Base-by-base conservation (phyloP, 345 rosid species). In the Rhodamnia rubescens region DNA sequence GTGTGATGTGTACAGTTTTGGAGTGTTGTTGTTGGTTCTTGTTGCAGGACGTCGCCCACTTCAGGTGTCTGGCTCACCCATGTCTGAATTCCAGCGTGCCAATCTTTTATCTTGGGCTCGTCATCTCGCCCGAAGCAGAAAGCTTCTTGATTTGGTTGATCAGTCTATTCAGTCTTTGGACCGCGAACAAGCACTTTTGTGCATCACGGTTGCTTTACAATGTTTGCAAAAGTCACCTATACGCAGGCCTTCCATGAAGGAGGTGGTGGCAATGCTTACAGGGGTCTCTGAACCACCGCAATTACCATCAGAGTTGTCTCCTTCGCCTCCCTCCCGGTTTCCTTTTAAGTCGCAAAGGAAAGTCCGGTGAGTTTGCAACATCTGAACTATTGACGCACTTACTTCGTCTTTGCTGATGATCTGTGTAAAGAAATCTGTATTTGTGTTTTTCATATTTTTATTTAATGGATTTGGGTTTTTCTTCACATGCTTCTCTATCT, bases 91-190 rank as follows among this genome's bases (percentile, higher is more conserved):
- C 86, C 95, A 93, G 74, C 93, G 95, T 14, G 98, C 99, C 5
- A 97, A 95, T 88, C 94, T 97, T 47, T 90, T 95, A 69, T 96
- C 97, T 47, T 97, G 99, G 99, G 97, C 97, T 1, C 90, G 98
- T 2, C 92, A 92, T 83, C 95, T 97, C 8, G 98, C 95, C 2
- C 91, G 98, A 50, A 87, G 90, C 7, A 94, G 97, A 84, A 97
- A 91, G 87, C 92, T 97, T 27, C 87, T 93, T 81, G 99, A 97
- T 85, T 89, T 97, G 89, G 96, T 95, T 18, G 99, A 97, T 90
- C 88, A 88, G 57, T 91, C 91, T 53, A 84, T 95, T 82, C 86
- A 91, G 86, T 84, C 64, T 86, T 81, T 93, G 89, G 95, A 95
- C 87, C 78, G 84, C 84, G 98, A 94, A 56, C 95, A 97, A 87